Base-by-base conservation (phyloP, 2,329 filamentous ascomycete genomes). In the Penicillium psychrosexuale region DNA sequence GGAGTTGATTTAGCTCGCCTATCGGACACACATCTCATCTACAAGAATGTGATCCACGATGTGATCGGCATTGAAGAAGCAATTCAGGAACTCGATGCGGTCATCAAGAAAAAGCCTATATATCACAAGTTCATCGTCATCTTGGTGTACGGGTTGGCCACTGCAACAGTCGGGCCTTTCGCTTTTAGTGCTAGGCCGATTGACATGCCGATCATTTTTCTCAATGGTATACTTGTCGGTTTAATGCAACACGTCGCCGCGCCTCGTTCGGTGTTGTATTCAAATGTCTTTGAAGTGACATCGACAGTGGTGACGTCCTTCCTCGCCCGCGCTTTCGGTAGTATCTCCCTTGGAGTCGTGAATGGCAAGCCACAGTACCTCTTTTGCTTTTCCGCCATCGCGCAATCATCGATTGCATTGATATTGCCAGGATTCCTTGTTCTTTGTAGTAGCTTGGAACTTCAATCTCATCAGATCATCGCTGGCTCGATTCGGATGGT, bases 111-210 rank as follows among this genome's bases (percentile, higher is more conserved):
- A n/a, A 79, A 80, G 49, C 75, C 78, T 45, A 84, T 84, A 63
- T 86, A 78, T 61, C 68, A 71, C 37, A 70, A 73, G 2, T 80
- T 75, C 75, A 61, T 78, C 8, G 67, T 81, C n/a, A 83, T 94
- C 0, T 71, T 85, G 0, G 74, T 91, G 37, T 92, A 90, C 63
- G 90, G 90, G 0, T 69, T 91, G 5, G 89, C 90, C 1, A 90
- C 88, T 15, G 86, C 84, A 0, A 83, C 80, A 3, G 89, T 93
- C 1, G 89, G 87, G 0, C 89, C 89, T 0, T 93, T 93, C 64
- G 89, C 88, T 8, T 94, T 93, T 66, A 78, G 84, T 53, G 88
- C 87, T 5, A 82, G 89, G 4, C 82, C 86, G 34, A 88, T 92
- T 66, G 90, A 95, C 67, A 76, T 94, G 57, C 89, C 89, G 0